Conservation (phyloP, 2,329 filamentous ascomycete genomes). For the Penicillium glabrum region DNA sequence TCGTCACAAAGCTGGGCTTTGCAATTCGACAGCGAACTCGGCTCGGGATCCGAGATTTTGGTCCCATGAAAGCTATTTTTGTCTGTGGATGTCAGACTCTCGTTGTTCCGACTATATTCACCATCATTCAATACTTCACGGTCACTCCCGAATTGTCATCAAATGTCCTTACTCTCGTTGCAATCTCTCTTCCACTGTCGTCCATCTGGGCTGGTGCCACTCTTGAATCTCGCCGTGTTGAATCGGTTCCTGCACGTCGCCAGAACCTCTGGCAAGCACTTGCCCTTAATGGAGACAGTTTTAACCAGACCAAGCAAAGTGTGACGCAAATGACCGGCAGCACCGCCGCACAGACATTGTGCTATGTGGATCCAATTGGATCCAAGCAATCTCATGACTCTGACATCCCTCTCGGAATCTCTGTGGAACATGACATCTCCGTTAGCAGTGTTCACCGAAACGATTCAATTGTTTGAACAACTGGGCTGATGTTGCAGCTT, state of each 20-base stretch:
- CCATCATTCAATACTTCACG: conserved; percentile 56
- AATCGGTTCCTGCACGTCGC: conserved; percentile 4
- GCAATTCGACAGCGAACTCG: conserved; percentile 57
- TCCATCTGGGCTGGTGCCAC: conserved; percentile 62
- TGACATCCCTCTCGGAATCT: conserved; percentile 23
- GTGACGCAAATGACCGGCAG: conserved; percentile 13
- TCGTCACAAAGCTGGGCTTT: conserved; percentile 60
- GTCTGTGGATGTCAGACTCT: conserved; percentile 68
- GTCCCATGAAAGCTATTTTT: conserved; percentile 66
- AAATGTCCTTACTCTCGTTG: conserved; percentile 58
- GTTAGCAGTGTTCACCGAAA: conserved; percentile 16
- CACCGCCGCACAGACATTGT: conserved; percentile 24
- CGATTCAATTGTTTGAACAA: background rate
- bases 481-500: background rate
- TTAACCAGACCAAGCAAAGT: conserved; percentile 12
- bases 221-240: conserved; percentile 23
- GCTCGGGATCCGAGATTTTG: conserved; percentile 61
- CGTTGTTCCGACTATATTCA: conserved; percentile 64
- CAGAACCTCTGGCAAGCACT: conserved; percentile 31
- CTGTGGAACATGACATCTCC: conserved; percentile 32
- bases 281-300: conserved; percentile 15
- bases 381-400: conserved; percentile 18
- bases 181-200: conserved; percentile 64
- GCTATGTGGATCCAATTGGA: conserved; percentile 25
- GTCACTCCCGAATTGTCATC: conserved; percentile 55